These are phyloP conservation scores for Urochloa ruziziensis DNA, from an alignment of 176 grass and related monocot species.

Conservation along the genomic window DNA sequence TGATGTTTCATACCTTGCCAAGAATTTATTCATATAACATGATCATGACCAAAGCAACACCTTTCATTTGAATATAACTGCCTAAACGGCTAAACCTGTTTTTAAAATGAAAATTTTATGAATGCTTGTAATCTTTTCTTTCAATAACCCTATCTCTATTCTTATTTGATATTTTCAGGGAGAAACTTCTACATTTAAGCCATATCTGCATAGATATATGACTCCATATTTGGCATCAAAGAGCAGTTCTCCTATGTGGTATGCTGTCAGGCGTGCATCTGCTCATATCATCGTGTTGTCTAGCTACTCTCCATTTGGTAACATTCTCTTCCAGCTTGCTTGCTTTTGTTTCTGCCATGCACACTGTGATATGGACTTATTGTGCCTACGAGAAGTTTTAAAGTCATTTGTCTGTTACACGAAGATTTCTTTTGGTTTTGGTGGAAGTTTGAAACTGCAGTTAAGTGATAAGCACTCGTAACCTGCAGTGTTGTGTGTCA, in stretches of 20 bases:
- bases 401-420: background rate
- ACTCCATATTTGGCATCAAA: constrained; percentile 79
- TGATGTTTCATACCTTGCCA: background rate
- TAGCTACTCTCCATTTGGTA: constrained; percentile 98
- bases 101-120: background rate
- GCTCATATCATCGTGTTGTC: constrained; percentile 95
- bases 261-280: constrained; percentile 89
- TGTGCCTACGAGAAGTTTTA: background rate
- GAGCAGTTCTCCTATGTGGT: constrained; percentile 97
- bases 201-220: constrained; percentile 72
- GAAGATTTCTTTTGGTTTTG: background rate
- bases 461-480: background rate
- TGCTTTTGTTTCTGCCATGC: constrained; percentile 7
- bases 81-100: background rate
- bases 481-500: background rate
- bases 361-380: background rate
- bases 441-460: constrained; percentile 1
- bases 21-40: background rate
- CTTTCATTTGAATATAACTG: constrained; percentile 9
- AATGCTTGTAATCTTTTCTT: background rate
- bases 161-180: constrained; percentile 50
- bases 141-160: background rate
- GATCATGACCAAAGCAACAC: constrained; percentile 5
- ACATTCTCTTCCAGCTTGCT: constrained; percentile 20
- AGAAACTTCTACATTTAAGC: constrained; percentile 74